A percentile compares a stretch with the other conserved stretches of the same genome.
Evolutionary conservation across 495 filamentous ascomycete genomes (phyloP).

Genomic region (Aspergillus nidulans): DNA sequence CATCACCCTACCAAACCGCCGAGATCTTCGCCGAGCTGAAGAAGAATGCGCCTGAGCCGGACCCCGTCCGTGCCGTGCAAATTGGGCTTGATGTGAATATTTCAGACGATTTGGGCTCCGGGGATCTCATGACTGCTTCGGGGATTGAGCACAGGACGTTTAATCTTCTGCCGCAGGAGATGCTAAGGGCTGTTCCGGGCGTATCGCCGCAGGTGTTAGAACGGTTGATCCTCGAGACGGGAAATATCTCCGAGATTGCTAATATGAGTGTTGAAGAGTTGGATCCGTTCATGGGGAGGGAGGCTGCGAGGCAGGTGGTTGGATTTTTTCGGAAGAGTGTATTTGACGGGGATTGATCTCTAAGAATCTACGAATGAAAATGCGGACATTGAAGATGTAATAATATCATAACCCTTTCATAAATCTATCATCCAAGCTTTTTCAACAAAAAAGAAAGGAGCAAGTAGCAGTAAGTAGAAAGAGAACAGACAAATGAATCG

Average conservation of each 20-base stretch:
- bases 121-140: constrained; percentile 55
- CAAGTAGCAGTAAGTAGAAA: constrained; percentile 22
- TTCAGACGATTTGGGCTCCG: constrained; percentile 48
- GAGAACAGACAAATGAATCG: constrained; percentile 38
- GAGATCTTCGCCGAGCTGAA: constrained; percentile 95
- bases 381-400: constrained; percentile 11
- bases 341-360: constrained; percentile 42
- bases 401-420: constrained; percentile 41
- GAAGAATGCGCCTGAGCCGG: constrained; percentile 79
- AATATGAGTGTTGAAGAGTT: constrained; percentile 80
- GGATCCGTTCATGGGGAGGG: constrained; percentile 67
- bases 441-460: constrained; percentile 21
- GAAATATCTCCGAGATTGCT: constrained; percentile 75
- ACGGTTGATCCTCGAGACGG: constrained; percentile 64
- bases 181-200: constrained; percentile 81
- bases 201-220: constrained; percentile 73
- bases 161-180: constrained; percentile 73
- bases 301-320: constrained; percentile 71
- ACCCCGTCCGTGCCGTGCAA: constrained; percentile 81
- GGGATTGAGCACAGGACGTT: constrained; percentile 51
- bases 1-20: constrained; percentile 89
- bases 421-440: constrained; percentile 38
- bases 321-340: constrained; percentile 85
- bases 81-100: constrained; percentile 68
- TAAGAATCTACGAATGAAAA: background rate